These are phyloP conservation scores for Claviceps lovelessii DNA, from an alignment of 2,329 filamentous ascomycete genomes.

Conservation along the genomic window DNA sequence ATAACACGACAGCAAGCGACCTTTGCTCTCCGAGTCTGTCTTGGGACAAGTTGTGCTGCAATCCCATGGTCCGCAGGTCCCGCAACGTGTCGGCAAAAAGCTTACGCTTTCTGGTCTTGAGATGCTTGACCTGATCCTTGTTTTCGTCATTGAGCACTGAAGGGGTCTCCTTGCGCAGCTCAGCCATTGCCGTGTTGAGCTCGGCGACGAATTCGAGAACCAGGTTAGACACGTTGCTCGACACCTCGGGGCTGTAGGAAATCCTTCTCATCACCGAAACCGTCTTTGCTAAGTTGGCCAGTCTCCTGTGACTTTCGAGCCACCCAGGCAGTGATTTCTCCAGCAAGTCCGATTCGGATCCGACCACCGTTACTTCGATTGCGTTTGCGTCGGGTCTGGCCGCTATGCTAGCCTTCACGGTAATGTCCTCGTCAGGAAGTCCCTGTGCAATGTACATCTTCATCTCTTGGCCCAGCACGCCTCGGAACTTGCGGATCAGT, in stretches of 20 bases:
- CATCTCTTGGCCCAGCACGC: constrained; percentile 62
- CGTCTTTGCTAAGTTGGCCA: constrained; percentile 57
- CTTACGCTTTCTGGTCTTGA: constrained; percentile 81
- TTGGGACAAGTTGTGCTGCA: constrained; percentile 67
- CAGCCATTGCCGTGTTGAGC: constrained; percentile 51
- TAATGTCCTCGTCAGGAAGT: constrained; percentile 35
- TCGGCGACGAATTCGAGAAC: constrained; percentile 56
- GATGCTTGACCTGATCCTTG: constrained; percentile 67
- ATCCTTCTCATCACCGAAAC: constrained; percentile 60
- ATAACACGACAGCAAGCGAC: constrained; percentile 55
- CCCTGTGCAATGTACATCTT: constrained; percentile 47
- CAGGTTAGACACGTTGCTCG: constrained; percentile 41
- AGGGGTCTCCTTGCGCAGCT: constrained; percentile 75
- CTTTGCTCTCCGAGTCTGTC: constrained; percentile 60
- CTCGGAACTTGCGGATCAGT: constrained; percentile 78
- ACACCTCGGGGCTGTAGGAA: constrained; percentile 34
- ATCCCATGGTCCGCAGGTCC: constrained; percentile 73
- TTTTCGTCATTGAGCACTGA: constrained; percentile 72
- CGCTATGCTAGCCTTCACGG: constrained; percentile 1
- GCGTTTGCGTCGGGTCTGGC: not conserved
- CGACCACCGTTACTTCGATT: constrained; percentile 6
- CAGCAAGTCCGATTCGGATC: constrained; percentile 11
- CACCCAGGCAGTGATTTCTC: constrained; percentile 20
- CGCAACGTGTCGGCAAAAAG: constrained; percentile 82
- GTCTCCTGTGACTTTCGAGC: constrained; percentile 42